These are phyloP conservation scores for Aureobasidium zeae DNA, from an alignment of 2,329 filamentous ascomycete genomes.

Conservation along the genomic window DNA sequence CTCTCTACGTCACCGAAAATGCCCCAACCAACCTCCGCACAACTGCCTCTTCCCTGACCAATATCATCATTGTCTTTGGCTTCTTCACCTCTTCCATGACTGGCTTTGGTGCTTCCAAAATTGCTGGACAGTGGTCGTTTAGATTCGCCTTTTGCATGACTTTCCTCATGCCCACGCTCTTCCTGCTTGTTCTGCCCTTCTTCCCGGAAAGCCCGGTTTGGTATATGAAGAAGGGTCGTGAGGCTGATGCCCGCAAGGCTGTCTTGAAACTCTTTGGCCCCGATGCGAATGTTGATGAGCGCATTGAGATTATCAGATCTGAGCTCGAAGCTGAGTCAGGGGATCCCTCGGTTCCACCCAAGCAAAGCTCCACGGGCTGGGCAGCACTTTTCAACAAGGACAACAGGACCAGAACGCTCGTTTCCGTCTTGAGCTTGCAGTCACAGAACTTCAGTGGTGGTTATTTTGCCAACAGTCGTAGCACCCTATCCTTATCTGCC, in stretches of 20 bases:
- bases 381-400: constrained; percentile 23
- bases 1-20: constrained; percentile 24
- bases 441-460: constrained; percentile 22
- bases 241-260: constrained; percentile 48
- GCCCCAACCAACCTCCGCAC: constrained; percentile 21
- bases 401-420: constrained; percentile 21
- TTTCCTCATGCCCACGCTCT: constrained; percentile 21
- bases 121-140: constrained; percentile 22
- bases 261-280: constrained; percentile 20
- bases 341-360: no score
- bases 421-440: constrained; percentile 22
- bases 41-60: constrained; percentile 23
- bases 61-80: constrained; percentile 23
- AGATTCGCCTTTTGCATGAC: constrained; percentile 23
- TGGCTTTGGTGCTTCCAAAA: constrained; percentile 22
- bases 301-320: constrained; percentile 19
- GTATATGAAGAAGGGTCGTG: constrained; percentile 61
- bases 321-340: constrained; percentile 20
- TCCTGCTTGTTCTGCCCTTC: constrained; percentile 22
- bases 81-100: constrained; percentile 23
- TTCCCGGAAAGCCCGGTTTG: constrained; percentile 86
- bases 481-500: not conserved
- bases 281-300: constrained; percentile 19
- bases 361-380: constrained; percentile 23
- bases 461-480: constrained; percentile 18